Evolutionary conservation across 768 basidiomycete species (phyloP).

Genomic region (Collybia mongolica): DNA sequence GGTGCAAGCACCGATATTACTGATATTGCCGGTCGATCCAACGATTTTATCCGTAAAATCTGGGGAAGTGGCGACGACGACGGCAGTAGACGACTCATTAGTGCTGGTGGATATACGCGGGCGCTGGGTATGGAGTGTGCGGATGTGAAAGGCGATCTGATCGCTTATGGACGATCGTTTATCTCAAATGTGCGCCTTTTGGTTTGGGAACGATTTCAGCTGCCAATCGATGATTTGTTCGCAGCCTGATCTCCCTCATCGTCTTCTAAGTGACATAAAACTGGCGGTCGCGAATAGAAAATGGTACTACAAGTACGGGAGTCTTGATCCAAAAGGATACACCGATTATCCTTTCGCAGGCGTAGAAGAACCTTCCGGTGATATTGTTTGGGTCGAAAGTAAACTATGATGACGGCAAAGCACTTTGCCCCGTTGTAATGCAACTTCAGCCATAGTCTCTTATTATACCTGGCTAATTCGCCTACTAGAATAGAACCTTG

Average conservation of each 20-base stretch:
- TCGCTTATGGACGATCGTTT: conserved; percentile 36
- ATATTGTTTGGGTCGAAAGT: too few species aligned
- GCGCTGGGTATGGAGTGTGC: conserved; percentile 26
- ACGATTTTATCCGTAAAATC: conserved; percentile 34
- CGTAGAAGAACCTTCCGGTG: too few species aligned
- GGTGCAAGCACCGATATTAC: conserved; percentile 5
- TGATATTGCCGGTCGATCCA: conserved; percentile 15
- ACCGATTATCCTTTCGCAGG: conserved; percentile 23
- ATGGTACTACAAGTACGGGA: conserved; percentile 23
- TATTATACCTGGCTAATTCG: too few species aligned
- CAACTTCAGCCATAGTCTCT: too few species aligned
- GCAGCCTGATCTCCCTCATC: conserved; percentile 32
- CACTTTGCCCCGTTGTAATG: too few species aligned
- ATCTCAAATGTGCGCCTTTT: conserved; percentile 33
- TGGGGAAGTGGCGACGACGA: conserved; percentile 24
- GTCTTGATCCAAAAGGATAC: conserved; percentile 24
- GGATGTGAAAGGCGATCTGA: conserved; percentile 25
- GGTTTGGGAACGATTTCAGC: background rate
- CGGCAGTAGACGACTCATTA: conserved; percentile 22
- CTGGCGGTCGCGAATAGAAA: conserved; percentile 22
- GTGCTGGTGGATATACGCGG: conserved; percentile 33
- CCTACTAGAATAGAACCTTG: too few species aligned
- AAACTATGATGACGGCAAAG: too few species aligned
- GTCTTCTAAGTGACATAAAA: conserved; percentile 24
- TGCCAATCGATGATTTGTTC: background rate